Base-by-base conservation (phyloP, 2,329 filamentous ascomycete genomes). In the Microdochium paspali region DNA sequence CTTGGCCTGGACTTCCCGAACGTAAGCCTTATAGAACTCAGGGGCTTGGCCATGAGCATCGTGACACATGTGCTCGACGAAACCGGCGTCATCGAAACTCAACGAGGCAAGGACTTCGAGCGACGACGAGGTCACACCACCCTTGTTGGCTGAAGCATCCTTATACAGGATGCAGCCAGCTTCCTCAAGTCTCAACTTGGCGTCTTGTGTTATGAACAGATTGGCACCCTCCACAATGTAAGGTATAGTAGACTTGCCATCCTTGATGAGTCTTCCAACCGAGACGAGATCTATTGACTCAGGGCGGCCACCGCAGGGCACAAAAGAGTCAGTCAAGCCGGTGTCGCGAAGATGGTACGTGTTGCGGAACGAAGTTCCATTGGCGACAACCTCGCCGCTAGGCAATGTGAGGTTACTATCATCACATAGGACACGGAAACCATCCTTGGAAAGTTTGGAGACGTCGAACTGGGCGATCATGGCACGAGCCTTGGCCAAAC, bases 171-270 rank as follows among this genome's bases (percentile, higher is more conserved):
- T 82, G 62, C 89, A 94, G 50, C 93, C 93, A n/a, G 91, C 90
- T 58, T 89, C 85, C 71, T 98, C 93, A 13, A 98, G 81, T 23
- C 90, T 87, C 47, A 97, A 78, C 73, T 97, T 97, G 58, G 91
- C 91, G 60, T 98, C 93, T 68, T 98, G 93, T 1, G 93, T 96
- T 69, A 98, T 94, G 79, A 98, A 98, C 47, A 98, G 76, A 66
- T 97, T 98, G 67, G 93, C 93, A 46, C 93, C 93, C 70, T 98
- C 93, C 42, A 98, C 91, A 47, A 98, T 93, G 70, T 94, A 98
- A 1, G 91, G 90, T 51, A 98, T 85, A 10, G 78, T 80, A 21
- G 79, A 77, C 72, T 95, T 96, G 69, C 90, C 90, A 52, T 95
- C 82, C 62, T 85, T 82, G 67, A 98, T 97, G 52, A 98, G 79